Base-by-base conservation (phyloP, 2,329 filamentous ascomycete genomes). In the Tothia fuscella region DNA sequence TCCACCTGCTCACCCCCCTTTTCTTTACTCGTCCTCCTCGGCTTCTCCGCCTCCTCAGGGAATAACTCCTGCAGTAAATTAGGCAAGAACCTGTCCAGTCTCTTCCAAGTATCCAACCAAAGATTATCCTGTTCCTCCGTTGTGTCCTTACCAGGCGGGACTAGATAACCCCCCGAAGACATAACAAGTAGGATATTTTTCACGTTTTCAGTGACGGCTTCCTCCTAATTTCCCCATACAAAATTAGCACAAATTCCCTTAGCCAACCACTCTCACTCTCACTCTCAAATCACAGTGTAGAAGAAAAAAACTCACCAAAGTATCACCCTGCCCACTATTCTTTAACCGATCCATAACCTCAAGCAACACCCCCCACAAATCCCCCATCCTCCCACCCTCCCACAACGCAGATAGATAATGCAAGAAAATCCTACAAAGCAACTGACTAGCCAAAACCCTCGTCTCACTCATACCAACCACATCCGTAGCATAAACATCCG, bases 181-280 rank as follows among this genome's bases (percentile, higher is more conserved):
- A 98, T 94, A 53, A 98, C 91, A 7, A 98, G 71, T 19, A 96
- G 68, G 40, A 96, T 87, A 50, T 98, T 98, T 64, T 98, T 98
- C 44, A 98, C 67, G 49, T 86, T 91, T 61, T 98, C 91, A 1
- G 85, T 83, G 2, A 96, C 87, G 10, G 91, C 89, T 66, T 98
- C 91, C 62, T 93, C 87, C 79, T 93, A 51, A n/a, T n/a, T n/a
- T n/a, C n/a, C n/a, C n/a, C 24, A 16, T 2, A 12, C 3, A 21
- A n/a, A 26, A 26, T 32, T 24, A 32, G 38, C 24, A 17, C 12
- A 5, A 9, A 12, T 5, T 26, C 24, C 3, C 16, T 38, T 10
- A n/a, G n/a, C n/a, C n/a, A n/a, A n/a, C n/a, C n/a, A n/a, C n/a
- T n/a, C n/a, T n/a, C n/a, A n/a, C n/a, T 34, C 31, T 17, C 17